These are phyloP conservation scores for Diplodia intermedia DNA, from an alignment of 2,329 filamentous ascomycete genomes.

Conservation along the genomic window DNA sequence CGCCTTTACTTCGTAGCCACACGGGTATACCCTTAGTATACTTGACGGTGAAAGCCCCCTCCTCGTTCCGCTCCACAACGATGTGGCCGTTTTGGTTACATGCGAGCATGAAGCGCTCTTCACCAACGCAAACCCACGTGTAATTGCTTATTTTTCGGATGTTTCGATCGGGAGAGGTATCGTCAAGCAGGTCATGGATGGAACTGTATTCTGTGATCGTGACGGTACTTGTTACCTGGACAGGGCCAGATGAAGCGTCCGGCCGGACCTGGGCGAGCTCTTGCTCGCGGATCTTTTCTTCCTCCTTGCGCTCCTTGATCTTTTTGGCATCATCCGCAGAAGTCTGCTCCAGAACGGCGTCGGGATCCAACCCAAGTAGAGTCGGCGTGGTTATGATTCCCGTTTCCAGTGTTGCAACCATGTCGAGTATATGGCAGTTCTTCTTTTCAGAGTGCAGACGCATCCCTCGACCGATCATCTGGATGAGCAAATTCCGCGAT, in stretches of 20 bases:
- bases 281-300: slow-evolving; percentile 50
- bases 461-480: slow-evolving; percentile 98
- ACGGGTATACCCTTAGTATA: slow-evolving; percentile 52
- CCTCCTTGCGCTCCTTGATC: slow-evolving; percentile 59
- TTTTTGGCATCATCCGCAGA: slow-evolving; percentile 67
- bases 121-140: slow-evolving; percentile 83
- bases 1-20: slow-evolving; percentile 9
- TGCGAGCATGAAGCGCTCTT: slow-evolving; percentile 73
- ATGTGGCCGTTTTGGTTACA: slow-evolving; percentile 67
- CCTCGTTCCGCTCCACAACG: slow-evolving; percentile 53
- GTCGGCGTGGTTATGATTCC: slow-evolving; percentile 92
- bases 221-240: slow-evolving; percentile 53
- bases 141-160: slow-evolving; percentile 77
- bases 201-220: slow-evolving; percentile 91
- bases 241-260: slow-evolving; percentile 59
- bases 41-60: slow-evolving; percentile 56
- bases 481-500: slow-evolving; percentile 90
- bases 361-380: slow-evolving; percentile 88
- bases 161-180: slow-evolving; percentile 78
- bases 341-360: slow-evolving; percentile 73
- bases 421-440: slow-evolving; percentile 94
- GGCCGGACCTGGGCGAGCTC: slow-evolving; percentile 74
- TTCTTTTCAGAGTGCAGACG: slow-evolving; percentile 79
- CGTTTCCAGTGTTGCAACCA: slow-evolving; percentile 83
- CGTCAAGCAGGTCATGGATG: slow-evolving; percentile 87